Conservation (phyloP, 2,329 filamentous ascomycete genomes). For the Xylariaceae sp. region DNA sequence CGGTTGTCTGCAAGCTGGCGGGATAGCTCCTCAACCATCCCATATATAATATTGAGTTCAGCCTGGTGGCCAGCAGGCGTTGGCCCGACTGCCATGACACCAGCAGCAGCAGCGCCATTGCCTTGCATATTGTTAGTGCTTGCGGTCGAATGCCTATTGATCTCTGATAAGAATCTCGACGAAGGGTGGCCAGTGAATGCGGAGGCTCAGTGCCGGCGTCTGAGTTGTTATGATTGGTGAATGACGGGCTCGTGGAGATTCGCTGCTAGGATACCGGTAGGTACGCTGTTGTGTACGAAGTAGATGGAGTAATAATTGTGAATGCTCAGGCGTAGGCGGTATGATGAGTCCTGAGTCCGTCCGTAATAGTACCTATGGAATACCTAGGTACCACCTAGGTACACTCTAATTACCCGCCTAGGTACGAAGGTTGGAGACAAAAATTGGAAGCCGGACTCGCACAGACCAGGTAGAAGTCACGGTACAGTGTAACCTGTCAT, state of each 20-base stretch:
- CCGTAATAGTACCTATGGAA: too few species aligned
- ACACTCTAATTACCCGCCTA: too few species aligned
- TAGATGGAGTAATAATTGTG: too few species aligned
- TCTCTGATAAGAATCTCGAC: slow-evolving; percentile 1
- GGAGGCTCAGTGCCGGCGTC: neutral
- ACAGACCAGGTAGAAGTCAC: too few species aligned
- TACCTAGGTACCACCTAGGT: too few species aligned
- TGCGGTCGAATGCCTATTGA: slow-evolving; percentile 7
- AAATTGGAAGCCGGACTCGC: too few species aligned
- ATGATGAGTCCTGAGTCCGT: too few species aligned
- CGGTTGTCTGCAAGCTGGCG: slow-evolving; percentile 59
- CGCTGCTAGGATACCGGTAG: too few species aligned
- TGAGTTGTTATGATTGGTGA: neutral
- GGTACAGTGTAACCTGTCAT: too few species aligned
- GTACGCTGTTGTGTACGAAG: too few species aligned
- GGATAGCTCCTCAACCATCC: slow-evolving; percentile 63
- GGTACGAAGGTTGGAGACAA: too few species aligned
- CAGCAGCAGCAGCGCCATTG: slow-evolving; percentile 33
- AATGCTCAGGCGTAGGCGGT: too few species aligned
- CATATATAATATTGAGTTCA: slow-evolving; percentile 64
- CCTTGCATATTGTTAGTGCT: slow-evolving; percentile 30
- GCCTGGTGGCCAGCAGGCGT: slow-evolving; percentile 65
- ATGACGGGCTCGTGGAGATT: neutral
- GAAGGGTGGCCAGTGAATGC: neutral
- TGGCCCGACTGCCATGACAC: slow-evolving; percentile 47